phyloP scores from a whole-genome alignment of 1,284 basidiomycete genomes.

The Cutaneotrichosporon daszewskae region DNA sequence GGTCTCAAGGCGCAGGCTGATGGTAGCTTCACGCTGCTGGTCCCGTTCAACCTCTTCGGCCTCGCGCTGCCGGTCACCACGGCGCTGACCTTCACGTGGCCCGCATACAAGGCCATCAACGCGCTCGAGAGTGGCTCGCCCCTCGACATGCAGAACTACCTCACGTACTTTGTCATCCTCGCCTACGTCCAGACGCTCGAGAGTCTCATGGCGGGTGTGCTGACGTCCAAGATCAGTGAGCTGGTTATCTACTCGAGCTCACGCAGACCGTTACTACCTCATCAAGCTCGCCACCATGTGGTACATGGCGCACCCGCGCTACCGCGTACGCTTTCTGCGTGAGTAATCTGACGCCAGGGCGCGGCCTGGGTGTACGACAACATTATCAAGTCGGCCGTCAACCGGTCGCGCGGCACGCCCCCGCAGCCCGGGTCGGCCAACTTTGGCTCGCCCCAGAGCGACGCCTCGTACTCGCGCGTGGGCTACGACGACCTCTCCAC shows the following conservation, averaged over 20 bases:
- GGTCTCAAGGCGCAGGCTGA: constrained; percentile 6
- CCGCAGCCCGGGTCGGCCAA: background rate
- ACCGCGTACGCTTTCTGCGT: constrained; percentile 20
- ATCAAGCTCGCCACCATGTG: constrained; percentile 36
- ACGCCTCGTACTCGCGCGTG: background rate
- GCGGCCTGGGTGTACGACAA: constrained; percentile 28
- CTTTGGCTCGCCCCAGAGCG: background rate
- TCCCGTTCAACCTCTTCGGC: constrained; percentile 38
- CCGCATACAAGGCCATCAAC: constrained; percentile 27
- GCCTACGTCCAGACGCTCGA: constrained; percentile 40
- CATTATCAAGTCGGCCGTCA: constrained; percentile 7
- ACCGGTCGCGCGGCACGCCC: background rate
- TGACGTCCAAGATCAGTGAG: constrained; percentile 1
- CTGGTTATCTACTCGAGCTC: background rate
- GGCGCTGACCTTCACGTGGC: constrained; percentile 29
- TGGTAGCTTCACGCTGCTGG: constrained; percentile 34
- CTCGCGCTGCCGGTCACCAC: constrained; percentile 34
- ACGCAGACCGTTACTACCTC: constrained; percentile 39
- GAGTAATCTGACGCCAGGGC: constrained; percentile 19
- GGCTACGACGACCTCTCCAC: too few relatives aligned
- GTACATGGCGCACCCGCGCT: constrained; percentile 38
- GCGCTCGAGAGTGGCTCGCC: constrained; percentile 23
- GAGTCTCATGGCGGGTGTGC: constrained; percentile 16
- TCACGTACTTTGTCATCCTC: constrained; percentile 39
- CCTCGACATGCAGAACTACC: constrained; percentile 26